Evolutionary conservation across 768 basidiomycete species (phyloP).

Genomic region (Boletus insuetus): DNA sequence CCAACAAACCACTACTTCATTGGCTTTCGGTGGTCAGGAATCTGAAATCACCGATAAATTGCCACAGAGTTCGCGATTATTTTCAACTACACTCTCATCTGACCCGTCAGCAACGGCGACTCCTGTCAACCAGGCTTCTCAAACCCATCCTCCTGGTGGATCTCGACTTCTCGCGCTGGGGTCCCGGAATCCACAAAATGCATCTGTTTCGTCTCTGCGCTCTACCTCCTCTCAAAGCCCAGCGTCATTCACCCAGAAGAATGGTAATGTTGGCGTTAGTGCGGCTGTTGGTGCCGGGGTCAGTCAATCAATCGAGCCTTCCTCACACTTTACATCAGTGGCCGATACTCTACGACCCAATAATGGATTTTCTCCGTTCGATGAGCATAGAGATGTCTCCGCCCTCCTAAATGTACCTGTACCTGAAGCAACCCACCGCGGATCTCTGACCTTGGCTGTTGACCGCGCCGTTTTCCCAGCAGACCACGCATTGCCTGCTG

Average conservation of each 20-base stretch:
- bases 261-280: conserved; percentile 10
- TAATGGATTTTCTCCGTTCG: conserved; percentile 55
- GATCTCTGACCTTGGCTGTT: conserved; percentile 10
- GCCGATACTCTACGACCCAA: conserved; percentile 12
- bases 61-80: conserved; percentile 35
- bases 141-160: conserved; percentile 40
- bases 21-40: conserved; percentile 13
- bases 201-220: conserved; percentile 13
- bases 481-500: conserved; percentile 20
- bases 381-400: conserved; percentile 36
- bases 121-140: conserved; percentile 29
- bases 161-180: conserved; percentile 44
- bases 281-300: conserved; percentile 4
- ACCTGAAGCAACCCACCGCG: conserved; percentile 22
- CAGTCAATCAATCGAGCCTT: conserved; percentile 14
- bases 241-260: conserved; percentile 25
- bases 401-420: conserved; percentile 6
- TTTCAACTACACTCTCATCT: conserved; percentile 31
- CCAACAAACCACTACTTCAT: conserved; percentile 7
- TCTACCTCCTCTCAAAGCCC: conserved; percentile 24
- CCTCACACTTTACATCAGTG: conserved; percentile 10
- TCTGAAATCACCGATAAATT: conserved; percentile 18
- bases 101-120: conserved; percentile 30
- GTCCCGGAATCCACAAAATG: conserved; percentile 25
- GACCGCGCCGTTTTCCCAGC: conserved; percentile 24